Percentiles rank a stretch among this genome's conserved stretches.
Conservation (phyloP, 805 yeast species). For the Millerago galiae region DNA sequence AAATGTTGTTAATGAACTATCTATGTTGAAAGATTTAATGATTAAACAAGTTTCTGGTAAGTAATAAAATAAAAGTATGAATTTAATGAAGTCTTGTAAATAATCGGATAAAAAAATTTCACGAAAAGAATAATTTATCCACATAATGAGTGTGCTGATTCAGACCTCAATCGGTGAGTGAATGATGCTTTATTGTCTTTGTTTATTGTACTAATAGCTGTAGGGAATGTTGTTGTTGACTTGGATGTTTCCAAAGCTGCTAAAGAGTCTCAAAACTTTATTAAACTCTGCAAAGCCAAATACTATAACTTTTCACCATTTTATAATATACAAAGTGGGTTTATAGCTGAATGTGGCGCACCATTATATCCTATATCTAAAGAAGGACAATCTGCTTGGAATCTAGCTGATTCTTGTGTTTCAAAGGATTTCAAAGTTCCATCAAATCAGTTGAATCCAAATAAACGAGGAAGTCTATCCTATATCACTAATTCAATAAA, state of each 20-base stretch:
- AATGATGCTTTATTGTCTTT: too few relatives aligned
- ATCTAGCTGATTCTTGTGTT: slow-evolving; percentile 17
- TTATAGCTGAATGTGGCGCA: slow-evolving; percentile 40
- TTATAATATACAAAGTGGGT: slow-evolving; percentile 34
- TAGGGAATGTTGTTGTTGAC: slow-evolving; percentile 49
- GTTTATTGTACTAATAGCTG: slow-evolving; percentile 17
- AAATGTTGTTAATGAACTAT: slow-evolving; percentile 55
- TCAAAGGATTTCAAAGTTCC: slow-evolving; percentile 12
- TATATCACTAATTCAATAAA: slow-evolving; percentile 14
- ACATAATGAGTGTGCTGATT: slow-evolving; percentile 32
- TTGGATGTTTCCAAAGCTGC: slow-evolving; percentile 31
- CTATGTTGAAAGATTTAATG: slow-evolving; percentile 63
- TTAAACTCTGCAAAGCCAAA: slow-evolving; percentile 46
- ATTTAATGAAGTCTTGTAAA: too few relatives aligned
- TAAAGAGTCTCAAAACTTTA: slow-evolving; percentile 37
- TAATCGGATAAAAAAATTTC: too few relatives aligned
- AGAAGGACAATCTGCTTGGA: slow-evolving; percentile 29
- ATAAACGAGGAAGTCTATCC: slow-evolving; percentile 30
- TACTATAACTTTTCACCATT: slow-evolving; percentile 49
- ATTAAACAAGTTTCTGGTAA: slow-evolving; percentile 47
- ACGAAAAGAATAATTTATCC: too few relatives aligned
- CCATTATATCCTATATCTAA: slow-evolving; percentile 35
- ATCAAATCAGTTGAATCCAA: slow-evolving; percentile 22
- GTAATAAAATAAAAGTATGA: slow-evolving; percentile 1
- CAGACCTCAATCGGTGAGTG: slow-evolving; percentile 33